These are phyloP conservation scores for Apiospora saccharicola DNA, from an alignment of 2,329 filamentous ascomycete genomes.

Conservation along the genomic window DNA sequence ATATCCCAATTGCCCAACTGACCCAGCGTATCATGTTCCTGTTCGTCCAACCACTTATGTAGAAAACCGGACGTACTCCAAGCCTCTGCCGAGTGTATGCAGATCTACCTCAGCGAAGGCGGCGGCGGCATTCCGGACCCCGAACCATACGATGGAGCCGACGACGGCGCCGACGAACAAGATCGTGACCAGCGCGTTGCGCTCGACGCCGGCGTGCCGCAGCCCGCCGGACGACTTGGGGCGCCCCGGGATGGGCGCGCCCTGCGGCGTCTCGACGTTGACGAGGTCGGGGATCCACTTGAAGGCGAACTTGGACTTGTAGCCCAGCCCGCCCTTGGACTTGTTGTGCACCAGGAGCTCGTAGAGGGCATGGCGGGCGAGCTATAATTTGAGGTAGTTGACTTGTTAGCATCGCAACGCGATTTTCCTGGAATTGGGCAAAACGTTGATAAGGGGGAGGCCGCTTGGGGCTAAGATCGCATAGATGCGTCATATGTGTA, in stretches of 20 bases:
- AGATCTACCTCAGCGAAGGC: not conserved
- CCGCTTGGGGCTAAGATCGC: not conserved
- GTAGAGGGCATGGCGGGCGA: constrained; percentile 64
- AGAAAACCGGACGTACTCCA: not conserved
- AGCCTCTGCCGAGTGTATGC: not conserved
- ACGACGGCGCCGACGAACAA: constrained; percentile 30
- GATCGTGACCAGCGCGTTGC: constrained; percentile 36
- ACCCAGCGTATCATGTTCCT: not conserved
- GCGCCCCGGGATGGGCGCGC: constrained; percentile 36
- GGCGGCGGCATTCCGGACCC: not conserved
- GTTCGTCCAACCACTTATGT: not conserved
- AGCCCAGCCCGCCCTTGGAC: constrained; percentile 64
- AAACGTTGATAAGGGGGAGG: not conserved
- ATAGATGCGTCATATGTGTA: not conserved
- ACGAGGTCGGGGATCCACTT: constrained; percentile 67
- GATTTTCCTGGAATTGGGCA: not conserved
- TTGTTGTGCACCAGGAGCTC: constrained; percentile 68
- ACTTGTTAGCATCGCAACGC: not conserved
- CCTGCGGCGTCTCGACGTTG: constrained; percentile 44
- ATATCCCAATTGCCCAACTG: not conserved
- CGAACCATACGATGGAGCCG: constrained; percentile 7
- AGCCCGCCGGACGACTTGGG: constrained; percentile 38
- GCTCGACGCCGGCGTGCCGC: constrained; percentile 43
- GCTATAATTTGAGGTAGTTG: constrained; percentile 34
- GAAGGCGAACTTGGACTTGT: constrained; percentile 72